phyloP scores from a whole-genome alignment of 2,329 filamentous ascomycete species.

The Microsporum canis region DNA sequence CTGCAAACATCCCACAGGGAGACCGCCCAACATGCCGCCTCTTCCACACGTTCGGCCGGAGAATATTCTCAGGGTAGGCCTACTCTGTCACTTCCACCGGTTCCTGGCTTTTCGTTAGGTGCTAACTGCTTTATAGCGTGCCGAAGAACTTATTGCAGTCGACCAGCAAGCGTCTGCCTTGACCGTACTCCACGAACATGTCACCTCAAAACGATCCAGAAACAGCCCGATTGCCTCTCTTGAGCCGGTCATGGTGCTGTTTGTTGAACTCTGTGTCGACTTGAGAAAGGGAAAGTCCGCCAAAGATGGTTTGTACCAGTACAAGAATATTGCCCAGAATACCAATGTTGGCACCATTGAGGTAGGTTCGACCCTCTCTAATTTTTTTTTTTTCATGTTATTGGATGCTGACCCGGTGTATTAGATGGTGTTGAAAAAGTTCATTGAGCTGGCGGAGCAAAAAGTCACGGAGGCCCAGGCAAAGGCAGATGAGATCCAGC shows the following conservation, averaged over 20 bases:
- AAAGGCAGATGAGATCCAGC: slow-evolving; percentile 92
- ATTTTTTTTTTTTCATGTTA: neutral
- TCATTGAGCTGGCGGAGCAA: slow-evolving; percentile 90
- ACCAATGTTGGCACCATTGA: slow-evolving; percentile 97
- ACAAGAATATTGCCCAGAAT: slow-evolving; percentile 99
- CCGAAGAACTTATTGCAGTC: slow-evolving; percentile 96
- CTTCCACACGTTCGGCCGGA: slow-evolving; percentile 95
- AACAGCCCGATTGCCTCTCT: slow-evolving; percentile 93
- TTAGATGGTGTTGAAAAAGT: slow-evolving; percentile 84
- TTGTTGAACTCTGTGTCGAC: slow-evolving; percentile 93
- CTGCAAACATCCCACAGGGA: slow-evolving; percentile 8
- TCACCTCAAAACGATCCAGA: slow-evolving; percentile 93
- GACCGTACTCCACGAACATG: slow-evolving; percentile 94
- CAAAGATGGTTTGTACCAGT: slow-evolving; percentile 98
- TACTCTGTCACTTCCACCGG: slow-evolving; percentile 17
- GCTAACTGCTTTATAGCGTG: slow-evolving; percentile 45
- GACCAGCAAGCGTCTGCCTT: slow-evolving; percentile 85
- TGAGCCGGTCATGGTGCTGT: slow-evolving; percentile 95
- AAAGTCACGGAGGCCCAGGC: slow-evolving; percentile 94
- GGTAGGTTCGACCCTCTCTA: slow-evolving; percentile 38
- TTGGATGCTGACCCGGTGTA: neutral
- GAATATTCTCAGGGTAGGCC: slow-evolving; percentile 76
- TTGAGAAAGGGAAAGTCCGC: slow-evolving; percentile 96
- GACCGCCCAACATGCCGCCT: slow-evolving; percentile 62
- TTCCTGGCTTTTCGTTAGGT: slow-evolving; percentile 8